Base-by-base conservation (phyloP, 2,329 filamentous ascomycete species). In the Colletotrichum trifolii region DNA sequence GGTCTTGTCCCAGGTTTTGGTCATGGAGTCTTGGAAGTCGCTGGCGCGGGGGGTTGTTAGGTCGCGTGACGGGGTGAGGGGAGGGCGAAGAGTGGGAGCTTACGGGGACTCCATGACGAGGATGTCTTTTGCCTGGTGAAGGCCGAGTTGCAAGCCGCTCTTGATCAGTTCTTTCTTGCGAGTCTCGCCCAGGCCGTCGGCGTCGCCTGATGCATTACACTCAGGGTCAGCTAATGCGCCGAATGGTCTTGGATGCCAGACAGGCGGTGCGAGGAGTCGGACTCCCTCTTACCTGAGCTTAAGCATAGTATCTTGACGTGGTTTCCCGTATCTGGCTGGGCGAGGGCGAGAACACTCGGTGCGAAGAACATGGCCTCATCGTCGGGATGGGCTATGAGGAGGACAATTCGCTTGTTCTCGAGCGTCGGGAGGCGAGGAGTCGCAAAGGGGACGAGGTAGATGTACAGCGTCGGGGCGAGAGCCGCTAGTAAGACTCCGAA, bases 351-450 rank as follows among this genome's bases (percentile, higher is more conserved):
- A 12, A 98, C 84, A 1, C 93, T 92, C 0, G 96, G 96, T 68
- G 94, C 89, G 79, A 99, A 99, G 84, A 99, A 99, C 96, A 99
- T 99, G 77, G 95, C 96, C 82, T 99, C 96, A 74, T 99, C 96
- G 79, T 99, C 96, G 0, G 96, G 96, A 80, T 99, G 96, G 25
- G 96, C 96, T 73, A 99, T 98, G 60, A 99, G 84, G 58, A 99
- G 86, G 75, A 92, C 91, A 74, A 99, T 93, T 73, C 92, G 89
- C 84, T 97, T 96, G 81, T 93, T 91, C 71, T 83, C 84, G 68
- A 97, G 82, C 48, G 81, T 85, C 4, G 93, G 91, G 71, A 92
- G 87, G 38, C 84, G 79, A 34, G 79, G 71, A 67, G 81, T 78
- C 46, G 82, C 76, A n/a, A 81, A 73, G 46, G 78, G 77, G 34